Base-by-base conservation (phyloP, 2,329 filamentous ascomycete genomes). In the Cordyceps fumosorosea region DNA sequence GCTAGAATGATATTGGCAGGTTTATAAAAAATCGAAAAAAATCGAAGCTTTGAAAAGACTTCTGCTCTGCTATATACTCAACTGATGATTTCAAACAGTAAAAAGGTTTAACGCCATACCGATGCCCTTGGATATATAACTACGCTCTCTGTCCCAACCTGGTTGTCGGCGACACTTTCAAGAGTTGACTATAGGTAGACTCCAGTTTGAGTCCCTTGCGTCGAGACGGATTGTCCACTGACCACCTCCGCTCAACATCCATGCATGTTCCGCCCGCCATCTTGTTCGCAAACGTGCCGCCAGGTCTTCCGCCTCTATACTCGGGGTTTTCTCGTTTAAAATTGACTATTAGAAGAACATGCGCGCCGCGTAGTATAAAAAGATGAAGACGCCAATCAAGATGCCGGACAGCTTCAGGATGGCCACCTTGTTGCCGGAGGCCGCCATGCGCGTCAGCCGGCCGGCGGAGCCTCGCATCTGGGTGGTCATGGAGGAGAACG, bases 361-460 rank as follows among this genome's bases (percentile, higher is more conserved):
- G 67, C 84, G 84, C 67, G 82, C 77, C 14, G 88, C 76, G 71
- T 92, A 92, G 76, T 90, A 98, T 45, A 96, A 71, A 62, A 92
- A 75, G 59, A 98, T 69, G 53, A 96, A 87, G 10, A 79, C 75
- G 7, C 78, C 91, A 50, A 93, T 82, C 26, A 96, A 81, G 45
- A 97, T 96, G 26, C 85, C 93, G 0, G 92, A 87, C 55, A 99
- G 80, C 75, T 97, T 97, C 64, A 99, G 76, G 45, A 98, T 88
- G 18, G 95, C 93, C 47, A 96, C 84, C 69, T 91, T 93, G 76
- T 97, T 96, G 56, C 95, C 95, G 60, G 88, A 86, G 57, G 88
- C 88, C 52, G 95, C 95, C 92, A 98, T 98, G 65, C 92, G 87
- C 24, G 89, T 91, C 53, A 99, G 78, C 14, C 95, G 85, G 55